A percentile compares a stretch with the other conserved stretches of the same genome.
phyloP scores from a whole-genome alignment of 1,284 basidiomycete species.

The Chalciporus sp. region DNA sequence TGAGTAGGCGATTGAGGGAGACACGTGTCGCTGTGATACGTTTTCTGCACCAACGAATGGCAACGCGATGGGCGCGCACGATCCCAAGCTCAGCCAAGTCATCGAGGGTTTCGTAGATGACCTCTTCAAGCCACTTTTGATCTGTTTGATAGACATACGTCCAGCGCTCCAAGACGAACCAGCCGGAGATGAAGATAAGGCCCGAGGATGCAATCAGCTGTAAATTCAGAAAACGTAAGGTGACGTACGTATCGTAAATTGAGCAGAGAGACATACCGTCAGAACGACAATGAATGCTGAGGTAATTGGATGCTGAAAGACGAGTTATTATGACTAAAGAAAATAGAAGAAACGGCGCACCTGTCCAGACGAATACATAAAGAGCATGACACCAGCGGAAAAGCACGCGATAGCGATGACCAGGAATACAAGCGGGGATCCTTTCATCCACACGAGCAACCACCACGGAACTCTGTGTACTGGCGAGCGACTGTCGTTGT shows the following conservation, averaged over 20 bases:
- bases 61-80: neutral
- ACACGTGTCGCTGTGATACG: constrained; percentile 11
- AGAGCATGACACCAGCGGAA: constrained; percentile 48
- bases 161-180: constrained; percentile 72
- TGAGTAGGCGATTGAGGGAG: constrained; percentile 11
- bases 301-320: constrained; percentile 49
- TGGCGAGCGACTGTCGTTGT: constrained; percentile 43
- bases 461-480: constrained; percentile 51
- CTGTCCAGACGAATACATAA: constrained; percentile 41
- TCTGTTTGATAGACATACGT: constrained; percentile 63
- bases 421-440: constrained; percentile 49
- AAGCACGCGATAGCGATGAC: constrained; percentile 52
- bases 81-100: neutral
- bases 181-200: constrained; percentile 64
- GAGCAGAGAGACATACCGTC: constrained; percentile 42
- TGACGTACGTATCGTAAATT: neutral
- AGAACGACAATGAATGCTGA: constrained; percentile 66
- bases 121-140: constrained; percentile 68
- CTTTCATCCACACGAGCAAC: constrained; percentile 53
- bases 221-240: neutral
- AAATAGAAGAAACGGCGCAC: constrained; percentile 24
- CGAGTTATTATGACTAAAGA: neutral
- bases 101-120: constrained; percentile 36
- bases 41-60: neutral
- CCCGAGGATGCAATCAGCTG: constrained; percentile 60